Evolutionary conservation across 2,329 filamentous ascomycete species (phyloP), one percentile per base, ranked within the genome.

Genomic region (Diaporthe citriasiana): DNA sequence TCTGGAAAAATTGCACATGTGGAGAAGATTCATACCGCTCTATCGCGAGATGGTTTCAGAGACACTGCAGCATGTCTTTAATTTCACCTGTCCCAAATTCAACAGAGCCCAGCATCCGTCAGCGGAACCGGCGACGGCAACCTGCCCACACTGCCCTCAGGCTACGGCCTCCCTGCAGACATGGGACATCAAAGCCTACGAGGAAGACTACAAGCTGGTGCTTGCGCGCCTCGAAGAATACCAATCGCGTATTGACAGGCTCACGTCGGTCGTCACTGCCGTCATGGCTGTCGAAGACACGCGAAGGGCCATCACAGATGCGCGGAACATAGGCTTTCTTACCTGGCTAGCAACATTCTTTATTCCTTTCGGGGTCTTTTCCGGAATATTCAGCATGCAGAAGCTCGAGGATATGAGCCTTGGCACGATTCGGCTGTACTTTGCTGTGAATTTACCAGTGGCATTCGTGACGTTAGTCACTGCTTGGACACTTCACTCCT

Each of bases 261-360:
- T 55, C n/a, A 55, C 53, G 27, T 55, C 53, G 7, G 27, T 55
- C 8, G 53, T 55, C 3, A 55, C 53, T 3, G 53, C 53, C 15
- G 27, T 55, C 27, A 55, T 55, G 53, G 53, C 53, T 1, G 53
- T 55, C 27, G 53, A 33, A 22, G 53, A 55, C 27, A 55, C 53
- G 17, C 53, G 53, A 55, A 9, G 53, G 33, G 53, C 53, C 27
- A 55, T 55, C 53, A 55, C 15, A 12, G 53, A 55, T 8, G 53
- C 53, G 6, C 53, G 53, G 6, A 55, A 55, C 27, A 55, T 55
- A 22, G 53, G 53, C 53, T 55, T 55, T 33, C 53, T 55, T 5
- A 55, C 53, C 27, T 55, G 53, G 53, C 53, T 55, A 12, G 53
- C 53, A 12, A 55, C 53, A 12, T 55, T 55, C 53, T 55, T 55